Percentiles rank a stretch among this genome's conserved stretches.
These are phyloP conservation scores for Carallia pectinifolia DNA, from an alignment of 345 rosid genomes.

Conservation along the genomic window DNA sequence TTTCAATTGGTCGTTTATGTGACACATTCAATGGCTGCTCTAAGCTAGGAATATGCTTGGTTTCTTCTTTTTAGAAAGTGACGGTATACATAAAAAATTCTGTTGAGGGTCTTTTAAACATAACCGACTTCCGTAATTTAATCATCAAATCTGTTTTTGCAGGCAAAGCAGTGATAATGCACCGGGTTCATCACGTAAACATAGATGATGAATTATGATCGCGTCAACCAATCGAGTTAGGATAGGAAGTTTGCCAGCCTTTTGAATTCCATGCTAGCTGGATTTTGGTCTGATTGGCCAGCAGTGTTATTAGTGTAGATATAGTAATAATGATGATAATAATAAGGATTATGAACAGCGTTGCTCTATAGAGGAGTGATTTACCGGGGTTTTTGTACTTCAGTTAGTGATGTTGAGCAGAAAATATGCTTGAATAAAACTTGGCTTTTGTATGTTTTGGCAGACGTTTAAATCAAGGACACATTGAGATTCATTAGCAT, in stretches of 20 bases:
- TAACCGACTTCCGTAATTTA: neutral
- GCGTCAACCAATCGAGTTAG: neutral
- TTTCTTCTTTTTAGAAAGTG: neutral
- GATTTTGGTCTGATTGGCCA: neutral
- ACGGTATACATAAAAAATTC: neutral
- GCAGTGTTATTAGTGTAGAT: neutral
- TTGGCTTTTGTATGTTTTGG: too few relatives aligned
- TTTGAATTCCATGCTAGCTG: neutral
- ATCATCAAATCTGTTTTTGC: neutral
- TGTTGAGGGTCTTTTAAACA: neutral
- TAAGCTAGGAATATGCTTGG: slow-evolving; percentile 10
- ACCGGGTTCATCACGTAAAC: neutral
- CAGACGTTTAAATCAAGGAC: neutral
- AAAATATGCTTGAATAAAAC: neutral
- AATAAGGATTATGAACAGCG: neutral
- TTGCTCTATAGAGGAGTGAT: neutral
- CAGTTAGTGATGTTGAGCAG: neutral
- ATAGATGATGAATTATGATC: neutral
- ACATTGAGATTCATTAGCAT: too few relatives aligned
- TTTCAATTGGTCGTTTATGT: neutral
- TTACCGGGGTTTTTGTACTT: neutral
- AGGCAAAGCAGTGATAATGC: slow-evolving; percentile 11
- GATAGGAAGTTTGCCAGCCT: neutral
- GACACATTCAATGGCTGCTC: neutral
- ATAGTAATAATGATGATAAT: neutral